A percentile compares a stretch with the other conserved stretches of the same genome.
Conservation (phyloP, 106 monocot genomes). For the Phalaenopsis equestris region DNA sequence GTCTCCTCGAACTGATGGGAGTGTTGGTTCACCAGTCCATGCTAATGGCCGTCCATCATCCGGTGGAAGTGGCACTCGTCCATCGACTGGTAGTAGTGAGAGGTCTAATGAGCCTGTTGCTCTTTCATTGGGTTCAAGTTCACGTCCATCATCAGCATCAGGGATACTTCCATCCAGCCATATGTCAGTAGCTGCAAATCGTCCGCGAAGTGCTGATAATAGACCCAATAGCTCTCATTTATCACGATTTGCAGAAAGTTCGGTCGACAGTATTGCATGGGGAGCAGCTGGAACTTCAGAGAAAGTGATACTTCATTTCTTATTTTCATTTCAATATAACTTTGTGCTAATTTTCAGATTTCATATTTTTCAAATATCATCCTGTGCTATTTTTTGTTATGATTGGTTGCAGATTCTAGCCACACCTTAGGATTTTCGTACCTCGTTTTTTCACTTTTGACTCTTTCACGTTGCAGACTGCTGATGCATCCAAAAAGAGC, state of each 20-base stretch:
- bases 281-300: constrained; percentile 28
- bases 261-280: constrained; percentile 37
- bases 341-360: too few species aligned
- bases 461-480: constrained; percentile 25
- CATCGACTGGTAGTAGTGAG: constrained; percentile 86
- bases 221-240: constrained; percentile 79
- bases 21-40: constrained; percentile 42
- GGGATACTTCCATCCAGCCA: constrained; percentile 56
- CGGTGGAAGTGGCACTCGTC: constrained; percentile 65
- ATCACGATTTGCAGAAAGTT: constrained; percentile 66
- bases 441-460: neutral
- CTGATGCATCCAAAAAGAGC: constrained; percentile 24
- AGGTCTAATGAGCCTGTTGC: constrained; percentile 39
- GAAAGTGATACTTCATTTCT: constrained; percentile 30
- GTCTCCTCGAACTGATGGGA: constrained; percentile 59
- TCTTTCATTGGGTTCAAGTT: constrained; percentile 64
- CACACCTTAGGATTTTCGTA: neutral
- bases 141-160: constrained; percentile 84
- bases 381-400: neutral
- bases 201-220: constrained; percentile 95
- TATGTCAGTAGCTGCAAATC: constrained; percentile 23
- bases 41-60: constrained; percentile 64
- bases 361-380: too few species aligned
- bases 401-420: neutral
- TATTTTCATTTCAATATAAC: neutral